phyloP scores from a whole-genome alignment of 208 protist genomes.

The Leishmania gerbilli region DNA sequence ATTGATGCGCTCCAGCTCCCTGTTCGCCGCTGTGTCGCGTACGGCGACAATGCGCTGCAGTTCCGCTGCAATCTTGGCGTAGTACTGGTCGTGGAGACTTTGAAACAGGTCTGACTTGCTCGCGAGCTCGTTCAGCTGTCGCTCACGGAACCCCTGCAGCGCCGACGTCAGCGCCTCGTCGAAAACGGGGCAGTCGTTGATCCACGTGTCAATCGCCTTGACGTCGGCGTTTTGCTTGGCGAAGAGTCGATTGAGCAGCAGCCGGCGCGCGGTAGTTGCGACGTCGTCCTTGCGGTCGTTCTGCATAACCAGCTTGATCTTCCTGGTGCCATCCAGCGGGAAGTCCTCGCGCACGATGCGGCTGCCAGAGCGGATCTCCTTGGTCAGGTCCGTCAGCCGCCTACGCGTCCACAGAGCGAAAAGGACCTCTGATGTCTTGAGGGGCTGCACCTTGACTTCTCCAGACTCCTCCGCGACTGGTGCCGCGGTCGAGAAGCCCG shows the following conservation, averaged over 20 bases:
- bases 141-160: constrained; percentile 76
- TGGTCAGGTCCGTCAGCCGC: constrained; percentile 59
- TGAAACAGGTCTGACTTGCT: constrained; percentile 64
- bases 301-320: constrained; percentile 85
- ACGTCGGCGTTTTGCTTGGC: constrained; percentile 62
- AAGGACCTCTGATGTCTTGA: constrained; percentile 72
- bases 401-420: constrained; percentile 80
- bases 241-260: constrained; percentile 80
- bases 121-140: constrained; percentile 59
- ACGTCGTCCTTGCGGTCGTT: constrained; percentile 86
- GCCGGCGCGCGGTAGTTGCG: constrained; percentile 33
- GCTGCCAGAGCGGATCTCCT: constrained; percentile 78
- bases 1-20: constrained; percentile 59
- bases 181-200: constrained; percentile 80
- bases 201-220: constrained; percentile 63
- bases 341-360: constrained; percentile 78
- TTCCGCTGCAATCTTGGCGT: constrained; percentile 56
- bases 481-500: constrained; percentile 34
- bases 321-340: constrained; percentile 33
- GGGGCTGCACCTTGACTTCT: constrained; percentile 33
- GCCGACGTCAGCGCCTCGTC: constrained; percentile 56
- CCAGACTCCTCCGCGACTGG: constrained; percentile 13
- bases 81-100: constrained; percentile 43
- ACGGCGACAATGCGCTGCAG: constrained; percentile 66
- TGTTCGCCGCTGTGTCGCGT: constrained; percentile 44